Conservation (phyloP, 192 early-diverging fungal species). For the Dissophora globulifera region DNA sequence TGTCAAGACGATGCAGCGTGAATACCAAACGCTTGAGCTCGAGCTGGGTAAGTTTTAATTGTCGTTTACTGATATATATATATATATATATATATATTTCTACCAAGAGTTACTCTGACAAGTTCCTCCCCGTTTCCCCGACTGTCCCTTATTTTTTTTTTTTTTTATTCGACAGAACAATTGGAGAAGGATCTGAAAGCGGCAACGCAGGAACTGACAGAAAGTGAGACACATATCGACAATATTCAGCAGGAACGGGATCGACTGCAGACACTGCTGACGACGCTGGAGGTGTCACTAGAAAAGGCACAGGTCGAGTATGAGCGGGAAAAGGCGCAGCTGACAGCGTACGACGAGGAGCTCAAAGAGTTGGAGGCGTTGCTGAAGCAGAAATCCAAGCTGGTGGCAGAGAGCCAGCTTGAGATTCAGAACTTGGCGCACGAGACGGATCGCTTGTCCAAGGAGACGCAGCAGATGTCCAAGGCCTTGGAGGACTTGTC, state of each 20-base stretch:
- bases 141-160: too few species aligned
- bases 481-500: conserved; percentile 62
- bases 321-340: conserved; percentile 69
- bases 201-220: conserved; percentile 57
- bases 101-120: too few species aligned
- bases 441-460: conserved; percentile 78
- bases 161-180: conserved; percentile 69
- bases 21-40: conserved; percentile 70
- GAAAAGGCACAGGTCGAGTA: conserved; percentile 66
- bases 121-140: too few species aligned
- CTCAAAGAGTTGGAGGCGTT: conserved; percentile 74
- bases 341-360: conserved; percentile 84
- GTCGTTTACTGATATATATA: too few species aligned
- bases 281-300: conserved; percentile 21
- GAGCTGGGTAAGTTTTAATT: conserved; percentile 72
- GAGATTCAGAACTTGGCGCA: conserved; percentile 85
- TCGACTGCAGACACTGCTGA: conserved; percentile 44
- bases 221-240: conserved; percentile 59
- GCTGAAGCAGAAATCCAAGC: conserved; percentile 70
- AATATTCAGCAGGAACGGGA: conserved; percentile 56
- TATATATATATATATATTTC: too few species aligned
- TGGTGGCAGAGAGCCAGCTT: conserved; percentile 75
- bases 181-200: conserved; percentile 58
- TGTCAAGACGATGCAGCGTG: conserved; percentile 72
- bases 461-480: conserved; percentile 64